These are phyloP conservation scores for Lantana camara DNA, from an alignment of 257 asterid species.

Conservation along the genomic window DNA sequence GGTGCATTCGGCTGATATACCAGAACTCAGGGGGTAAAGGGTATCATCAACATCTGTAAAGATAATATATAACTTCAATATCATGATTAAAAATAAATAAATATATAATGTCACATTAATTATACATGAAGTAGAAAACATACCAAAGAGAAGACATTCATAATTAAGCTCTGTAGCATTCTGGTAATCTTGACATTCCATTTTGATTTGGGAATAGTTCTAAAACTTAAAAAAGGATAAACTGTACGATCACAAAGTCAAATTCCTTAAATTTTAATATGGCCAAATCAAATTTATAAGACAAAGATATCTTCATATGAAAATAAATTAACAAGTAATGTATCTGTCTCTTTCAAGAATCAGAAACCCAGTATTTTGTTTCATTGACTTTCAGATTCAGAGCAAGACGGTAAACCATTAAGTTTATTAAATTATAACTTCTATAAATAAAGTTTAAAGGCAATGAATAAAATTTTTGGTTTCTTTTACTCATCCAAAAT, in stretches of 20 bases:
- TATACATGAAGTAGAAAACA: constrained; percentile 19
- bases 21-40: constrained; percentile 82
- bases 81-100: neutral
- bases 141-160: constrained; percentile 89
- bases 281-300: neutral
- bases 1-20: constrained; percentile 70
- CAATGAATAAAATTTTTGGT: neutral
- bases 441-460: neutral
- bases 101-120: neutral
- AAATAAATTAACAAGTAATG: no score
- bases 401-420: neutral
- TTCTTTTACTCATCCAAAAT: no score
- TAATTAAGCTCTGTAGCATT: constrained; percentile 50
- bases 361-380: neutral
- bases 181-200: constrained; percentile 55
- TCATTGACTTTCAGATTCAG: neutral
- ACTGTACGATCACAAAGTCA: neutral
- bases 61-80: neutral
- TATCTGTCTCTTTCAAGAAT: no score
- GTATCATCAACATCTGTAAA: constrained; percentile 92
- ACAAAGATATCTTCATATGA: no score
- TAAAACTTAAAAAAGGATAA: neutral
- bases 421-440: neutral
- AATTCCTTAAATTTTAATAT: constrained; percentile 4
- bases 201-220: constrained; percentile 36